Percentiles rank a stretch among this genome's conserved stretches.
phyloP scores from a whole-genome alignment of 148 eudicot genomes.

The Hydrangea macrophylla region DNA sequence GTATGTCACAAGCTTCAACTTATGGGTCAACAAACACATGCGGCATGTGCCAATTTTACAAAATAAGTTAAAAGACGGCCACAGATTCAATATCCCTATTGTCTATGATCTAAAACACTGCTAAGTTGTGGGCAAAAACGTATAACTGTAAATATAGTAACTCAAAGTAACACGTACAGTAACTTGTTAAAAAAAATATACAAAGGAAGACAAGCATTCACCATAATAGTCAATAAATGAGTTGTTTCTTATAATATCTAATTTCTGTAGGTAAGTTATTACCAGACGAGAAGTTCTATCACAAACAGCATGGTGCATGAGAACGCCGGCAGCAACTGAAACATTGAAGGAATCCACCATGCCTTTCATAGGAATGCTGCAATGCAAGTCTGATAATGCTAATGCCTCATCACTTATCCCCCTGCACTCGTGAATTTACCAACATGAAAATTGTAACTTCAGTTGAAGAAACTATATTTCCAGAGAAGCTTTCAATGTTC shows the following conservation, averaged over 20 bases:
- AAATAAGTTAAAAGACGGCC: neutral
- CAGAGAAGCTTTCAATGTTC: neutral
- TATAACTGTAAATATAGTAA: neutral
- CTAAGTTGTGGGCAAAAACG: too few relatives aligned
- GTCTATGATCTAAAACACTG: neutral
- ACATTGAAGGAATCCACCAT: constrained; percentile 98
- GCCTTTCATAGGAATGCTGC: constrained; percentile 95
- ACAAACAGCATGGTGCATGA: constrained; percentile 95
- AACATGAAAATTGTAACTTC: neutral
- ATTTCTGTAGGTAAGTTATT: constrained; percentile 19
- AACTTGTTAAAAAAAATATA: too few relatives aligned
- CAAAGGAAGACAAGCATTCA: too few relatives aligned
- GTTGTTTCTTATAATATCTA: too few relatives aligned
- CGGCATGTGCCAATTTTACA: neutral
- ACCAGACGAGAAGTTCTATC: constrained; percentile 87
- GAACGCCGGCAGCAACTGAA: constrained; percentile 94
- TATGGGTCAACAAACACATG: neutral
- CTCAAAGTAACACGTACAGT: neutral
- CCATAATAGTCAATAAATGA: too few relatives aligned
- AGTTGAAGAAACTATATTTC: neutral
- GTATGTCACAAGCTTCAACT: neutral
- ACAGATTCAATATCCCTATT: neutral
- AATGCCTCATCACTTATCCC: constrained; percentile 87
- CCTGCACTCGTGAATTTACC: constrained; percentile 32
- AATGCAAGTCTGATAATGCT: constrained; percentile 67